Conservation (phyloP, 345 rosid genomes). For the Citrus hindsii region DNA sequence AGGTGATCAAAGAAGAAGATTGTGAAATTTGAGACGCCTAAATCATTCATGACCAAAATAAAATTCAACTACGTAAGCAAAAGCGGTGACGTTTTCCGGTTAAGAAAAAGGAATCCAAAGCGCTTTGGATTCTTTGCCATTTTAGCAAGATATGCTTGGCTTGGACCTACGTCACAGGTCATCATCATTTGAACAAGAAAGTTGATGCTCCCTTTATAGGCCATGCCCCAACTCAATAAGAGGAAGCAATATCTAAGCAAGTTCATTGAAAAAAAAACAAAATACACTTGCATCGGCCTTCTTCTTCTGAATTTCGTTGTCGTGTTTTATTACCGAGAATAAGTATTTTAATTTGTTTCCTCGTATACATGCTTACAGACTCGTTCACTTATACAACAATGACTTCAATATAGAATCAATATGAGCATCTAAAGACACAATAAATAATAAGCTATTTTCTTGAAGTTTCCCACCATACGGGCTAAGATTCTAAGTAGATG, state of each 20-base stretch:
- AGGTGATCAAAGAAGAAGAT: neutral
- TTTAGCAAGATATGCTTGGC: conserved; percentile 18
- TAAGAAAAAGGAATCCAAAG: neutral
- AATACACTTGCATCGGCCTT: no score
- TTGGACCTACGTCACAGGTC: neutral
- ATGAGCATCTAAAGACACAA: neutral
- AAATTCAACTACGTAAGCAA: neutral
- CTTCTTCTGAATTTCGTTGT: no score
- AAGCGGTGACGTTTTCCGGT: conserved; percentile 10
- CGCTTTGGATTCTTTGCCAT: conserved; percentile 33
- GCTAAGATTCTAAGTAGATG: conserved; percentile 25
- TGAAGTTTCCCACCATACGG: neutral
- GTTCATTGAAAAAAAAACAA: neutral
- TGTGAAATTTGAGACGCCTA: neutral
- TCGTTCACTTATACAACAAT: neutral
- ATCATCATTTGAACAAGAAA: neutral
- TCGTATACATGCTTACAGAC: no score
- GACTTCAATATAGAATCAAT: neutral
- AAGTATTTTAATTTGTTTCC: no score
- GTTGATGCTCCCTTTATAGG: neutral
- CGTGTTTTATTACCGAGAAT: no score
- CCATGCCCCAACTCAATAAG: neutral
- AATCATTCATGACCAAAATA: neutral
- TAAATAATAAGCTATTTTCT: neutral
- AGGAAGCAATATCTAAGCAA: neutral